Conservation (phyloP, 495 filamentous ascomycete genomes). For the Xylaria sp. region DNA sequence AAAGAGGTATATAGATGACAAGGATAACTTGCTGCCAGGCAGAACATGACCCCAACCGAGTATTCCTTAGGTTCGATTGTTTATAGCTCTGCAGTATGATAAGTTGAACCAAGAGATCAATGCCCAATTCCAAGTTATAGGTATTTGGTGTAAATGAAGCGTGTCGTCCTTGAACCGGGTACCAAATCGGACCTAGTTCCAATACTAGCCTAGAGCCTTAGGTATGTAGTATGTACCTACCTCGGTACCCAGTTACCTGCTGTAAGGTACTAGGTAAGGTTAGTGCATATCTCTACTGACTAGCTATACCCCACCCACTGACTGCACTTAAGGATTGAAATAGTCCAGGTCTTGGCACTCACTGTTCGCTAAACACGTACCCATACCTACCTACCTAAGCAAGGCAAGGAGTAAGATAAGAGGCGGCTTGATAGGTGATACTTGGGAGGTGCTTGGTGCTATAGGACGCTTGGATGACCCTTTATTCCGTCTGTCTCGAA, state of each 20-base stretch:
- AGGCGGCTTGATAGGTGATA: background rate
- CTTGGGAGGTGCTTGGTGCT: background rate
- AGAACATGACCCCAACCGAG: background rate
- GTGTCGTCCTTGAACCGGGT: background rate
- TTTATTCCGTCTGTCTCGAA: background rate
- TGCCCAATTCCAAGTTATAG: background rate
- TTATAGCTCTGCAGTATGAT: background rate
- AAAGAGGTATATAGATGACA: background rate
- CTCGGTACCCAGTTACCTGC: background rate
- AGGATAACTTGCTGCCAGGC: background rate
- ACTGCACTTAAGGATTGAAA: background rate
- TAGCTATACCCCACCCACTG: background rate
- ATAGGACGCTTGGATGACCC: too few species aligned
- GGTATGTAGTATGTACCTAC: background rate
- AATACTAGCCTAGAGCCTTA: background rate
- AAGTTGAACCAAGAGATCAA: background rate
- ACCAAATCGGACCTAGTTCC: background rate
- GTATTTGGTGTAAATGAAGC: slow-evolving; percentile 3
- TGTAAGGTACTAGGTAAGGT: too few species aligned
- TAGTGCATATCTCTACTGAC: background rate
- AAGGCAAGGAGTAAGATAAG: background rate
- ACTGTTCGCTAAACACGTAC: background rate
- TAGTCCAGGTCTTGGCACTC: background rate
- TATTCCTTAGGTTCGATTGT: background rate
- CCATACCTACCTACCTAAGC: background rate